Evolutionary conservation across 164 flowering plant species (phyloP).

Genomic region (Nymphaea colorata): DNA sequence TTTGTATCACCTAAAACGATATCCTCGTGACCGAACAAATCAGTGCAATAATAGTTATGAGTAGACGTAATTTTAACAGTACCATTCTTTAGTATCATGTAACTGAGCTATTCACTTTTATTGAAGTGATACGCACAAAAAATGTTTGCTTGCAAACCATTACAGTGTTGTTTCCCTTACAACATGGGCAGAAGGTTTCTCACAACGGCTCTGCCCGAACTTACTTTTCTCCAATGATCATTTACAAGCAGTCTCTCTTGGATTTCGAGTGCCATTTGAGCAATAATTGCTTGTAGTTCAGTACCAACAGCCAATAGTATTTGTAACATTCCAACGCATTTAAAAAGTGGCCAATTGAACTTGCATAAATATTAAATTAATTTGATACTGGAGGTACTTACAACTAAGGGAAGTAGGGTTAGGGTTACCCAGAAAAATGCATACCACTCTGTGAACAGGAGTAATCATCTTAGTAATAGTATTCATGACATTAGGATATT

Average conservation of each 20-base stretch:
- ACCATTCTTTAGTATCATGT: too few species aligned
- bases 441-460: slow-evolving; percentile 55
- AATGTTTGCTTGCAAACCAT: too few species aligned
- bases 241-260: slow-evolving; percentile 74
- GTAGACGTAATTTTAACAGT: too few species aligned
- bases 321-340: slow-evolving; percentile 22
- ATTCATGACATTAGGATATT: not conserved
- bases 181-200: too few species aligned
- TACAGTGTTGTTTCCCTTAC: too few species aligned
- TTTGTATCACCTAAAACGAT: too few species aligned
- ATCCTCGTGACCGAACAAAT: too few species aligned
- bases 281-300: slow-evolving; percentile 81
- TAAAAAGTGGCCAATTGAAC: not conserved
- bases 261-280: slow-evolving; percentile 86
- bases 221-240: too few species aligned
- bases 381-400: slow-evolving; percentile 21
- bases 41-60: too few species aligned
- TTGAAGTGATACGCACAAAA: too few species aligned
- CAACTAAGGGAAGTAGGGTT: slow-evolving; percentile 55
- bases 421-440: slow-evolving; percentile 58
- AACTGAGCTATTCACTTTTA: too few species aligned
- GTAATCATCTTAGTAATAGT: not conserved
- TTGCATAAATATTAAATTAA: not conserved
- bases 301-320: slow-evolving; percentile 79
- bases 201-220: too few species aligned